Evolutionary conservation across 352 stramenopile species (phyloP), one percentile per base, ranked within the genome.

Genomic region (Globisporangium viniferum): DNA sequence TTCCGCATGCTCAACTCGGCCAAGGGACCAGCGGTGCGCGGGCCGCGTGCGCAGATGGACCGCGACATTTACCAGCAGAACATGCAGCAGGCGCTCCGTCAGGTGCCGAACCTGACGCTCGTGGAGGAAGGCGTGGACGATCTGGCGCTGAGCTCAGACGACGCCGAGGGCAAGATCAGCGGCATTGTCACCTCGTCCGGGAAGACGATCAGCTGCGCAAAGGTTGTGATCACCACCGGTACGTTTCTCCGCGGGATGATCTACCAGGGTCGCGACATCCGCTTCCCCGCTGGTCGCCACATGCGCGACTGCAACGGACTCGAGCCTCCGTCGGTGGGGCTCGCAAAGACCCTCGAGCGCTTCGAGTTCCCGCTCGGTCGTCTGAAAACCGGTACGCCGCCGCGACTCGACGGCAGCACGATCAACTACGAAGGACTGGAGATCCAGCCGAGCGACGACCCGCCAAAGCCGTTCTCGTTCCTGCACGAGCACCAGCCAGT

Each of bases 171-270:
- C 18, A 69, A 75, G 14, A 81, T 96, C 35, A 75, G 75, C 20
- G 90, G 86, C 46, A 77, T 97, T 35, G 76, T 90, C 31, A 89
- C 81, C 3, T 78, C 79, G 22, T 85, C 82, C 0, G 86, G 83
- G 5, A 72, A 73, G 6, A 74, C 78, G 15, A 90, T 94, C 51
- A 64, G 61, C n/a, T 79, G 76, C 36, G 68, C 71, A 18, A 78
- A 82, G 10, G 91, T 91, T n/a, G 95, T 99, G 36, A 96, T 99
- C 62, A 99, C 97, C 12, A 99, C 98, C 2, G 98, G 98, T 18
- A 99, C 98, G 20, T 99, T 99, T 74, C 77, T 99, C 20, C 81
- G 97, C 15, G 98, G 97, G 20, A 95, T 98, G 64, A 94, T 99
- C 53, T 98, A 99, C 73, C 88, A 99, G 44, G 98, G 98, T 14